phyloP scores from a whole-genome alignment of 352 stramenopile species.

The Blastocystis sp. region DNA sequence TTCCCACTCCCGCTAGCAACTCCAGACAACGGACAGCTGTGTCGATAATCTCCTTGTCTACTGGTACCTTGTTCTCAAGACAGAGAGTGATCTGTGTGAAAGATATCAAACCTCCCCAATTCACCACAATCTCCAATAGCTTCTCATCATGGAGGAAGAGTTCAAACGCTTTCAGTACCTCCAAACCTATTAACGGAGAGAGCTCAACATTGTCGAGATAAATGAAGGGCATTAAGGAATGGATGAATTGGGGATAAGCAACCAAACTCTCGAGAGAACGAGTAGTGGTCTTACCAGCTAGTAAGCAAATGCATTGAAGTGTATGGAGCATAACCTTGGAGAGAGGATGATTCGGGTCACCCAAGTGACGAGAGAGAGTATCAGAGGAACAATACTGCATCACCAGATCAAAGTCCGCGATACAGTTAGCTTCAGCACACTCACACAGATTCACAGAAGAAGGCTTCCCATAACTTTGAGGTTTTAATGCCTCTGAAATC shows the following conservation, averaged over 20 bases:
- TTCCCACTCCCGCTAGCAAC: neutral
- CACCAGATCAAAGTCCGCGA: slow-evolving; percentile 1
- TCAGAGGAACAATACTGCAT: neutral
- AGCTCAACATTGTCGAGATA: neutral
- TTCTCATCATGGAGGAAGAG: neutral
- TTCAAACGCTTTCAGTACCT: neutral
- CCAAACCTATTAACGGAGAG: neutral
- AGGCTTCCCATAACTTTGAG: slow-evolving; percentile 13
- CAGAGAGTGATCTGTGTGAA: neutral
- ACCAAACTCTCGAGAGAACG: neutral
- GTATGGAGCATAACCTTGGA: neutral
- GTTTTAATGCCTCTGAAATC: neutral
- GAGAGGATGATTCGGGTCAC: neutral
- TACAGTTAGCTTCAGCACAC: neutral
- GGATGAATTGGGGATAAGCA: neutral
- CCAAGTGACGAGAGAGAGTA: neutral
- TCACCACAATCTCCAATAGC: slow-evolving; percentile 31
- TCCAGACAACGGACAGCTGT: neutral
- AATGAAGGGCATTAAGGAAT: neutral
- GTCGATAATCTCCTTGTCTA: neutral
- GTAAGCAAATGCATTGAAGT: neutral
- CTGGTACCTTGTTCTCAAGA: neutral
- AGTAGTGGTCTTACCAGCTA: neutral
- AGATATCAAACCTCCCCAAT: neutral
- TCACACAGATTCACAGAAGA: slow-evolving; percentile 11